Conservation (phyloP, 2,329 filamentous ascomycete species). For the Calonectria ilicicola region DNA sequence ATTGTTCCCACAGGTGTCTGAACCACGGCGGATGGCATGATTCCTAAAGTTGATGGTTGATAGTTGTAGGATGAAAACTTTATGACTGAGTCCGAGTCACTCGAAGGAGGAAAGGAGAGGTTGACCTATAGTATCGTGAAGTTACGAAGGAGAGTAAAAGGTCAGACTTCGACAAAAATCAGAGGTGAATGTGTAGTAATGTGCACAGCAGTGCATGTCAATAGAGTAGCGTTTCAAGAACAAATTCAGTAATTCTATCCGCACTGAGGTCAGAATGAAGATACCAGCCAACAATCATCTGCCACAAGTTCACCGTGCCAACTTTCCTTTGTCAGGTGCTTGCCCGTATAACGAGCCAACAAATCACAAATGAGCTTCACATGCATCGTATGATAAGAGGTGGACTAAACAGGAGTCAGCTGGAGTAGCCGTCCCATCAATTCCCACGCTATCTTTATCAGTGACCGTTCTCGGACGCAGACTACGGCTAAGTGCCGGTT, state of each 20-base stretch:
- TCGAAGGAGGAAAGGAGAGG: too few species aligned
- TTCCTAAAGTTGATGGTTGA: background rate
- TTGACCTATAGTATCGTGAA: background rate
- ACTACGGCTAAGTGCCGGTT: background rate
- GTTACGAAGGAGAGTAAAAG: background rate
- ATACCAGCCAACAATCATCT: background rate
- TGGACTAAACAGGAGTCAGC: background rate
- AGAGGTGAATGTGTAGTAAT: background rate
- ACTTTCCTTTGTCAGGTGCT: background rate
- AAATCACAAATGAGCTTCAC: background rate
- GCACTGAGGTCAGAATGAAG: background rate
- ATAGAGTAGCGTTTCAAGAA: too few species aligned
- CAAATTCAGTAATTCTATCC: slow-evolving; percentile 1
- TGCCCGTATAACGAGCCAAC: background rate
- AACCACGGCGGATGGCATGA: slow-evolving; percentile 2
- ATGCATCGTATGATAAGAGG: background rate
- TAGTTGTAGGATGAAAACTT: background rate
- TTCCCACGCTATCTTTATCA: background rate
- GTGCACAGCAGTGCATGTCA: too few species aligned
- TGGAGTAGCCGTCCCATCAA: background rate
- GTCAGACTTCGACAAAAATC: background rate
- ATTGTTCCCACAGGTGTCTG: background rate
- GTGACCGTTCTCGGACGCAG: background rate
- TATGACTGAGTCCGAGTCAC: too few species aligned
- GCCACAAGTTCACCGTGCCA: background rate